These are phyloP conservation scores for Ascobolus immersus DNA, from an alignment of 495 filamentous ascomycete species.

Conservation along the genomic window DNA sequence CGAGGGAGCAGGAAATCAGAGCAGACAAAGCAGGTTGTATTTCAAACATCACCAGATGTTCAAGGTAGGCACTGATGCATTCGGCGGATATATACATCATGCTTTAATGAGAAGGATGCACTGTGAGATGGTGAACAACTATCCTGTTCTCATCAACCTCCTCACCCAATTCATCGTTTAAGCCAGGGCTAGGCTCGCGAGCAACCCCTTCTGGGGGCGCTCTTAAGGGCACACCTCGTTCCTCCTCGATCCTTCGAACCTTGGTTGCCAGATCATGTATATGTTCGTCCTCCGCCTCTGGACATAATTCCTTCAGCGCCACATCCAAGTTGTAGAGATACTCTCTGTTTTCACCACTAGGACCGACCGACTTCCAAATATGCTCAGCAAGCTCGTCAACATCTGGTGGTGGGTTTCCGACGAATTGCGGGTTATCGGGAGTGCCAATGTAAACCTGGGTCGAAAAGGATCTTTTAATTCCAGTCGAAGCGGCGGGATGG, in stretches of 20 bases:
- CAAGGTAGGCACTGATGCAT: no score
- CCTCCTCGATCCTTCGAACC: slow-evolving; percentile 4
- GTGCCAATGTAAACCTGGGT: slow-evolving; percentile 84
- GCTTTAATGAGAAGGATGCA: no score
- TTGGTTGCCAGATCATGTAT: slow-evolving; percentile 23
- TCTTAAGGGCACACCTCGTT: no score
- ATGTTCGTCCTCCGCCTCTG: slow-evolving; percentile 64
- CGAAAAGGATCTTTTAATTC: slow-evolving; percentile 15
- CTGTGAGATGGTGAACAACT: no score
- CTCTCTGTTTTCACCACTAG: slow-evolving; percentile 75
- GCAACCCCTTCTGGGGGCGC: no score
- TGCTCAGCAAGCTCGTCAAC: slow-evolving; percentile 43
- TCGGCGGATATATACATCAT: no score
- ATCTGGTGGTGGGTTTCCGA: slow-evolving; percentile 56
- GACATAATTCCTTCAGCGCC: slow-evolving; percentile 46
- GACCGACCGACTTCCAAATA: slow-evolving; percentile 49
- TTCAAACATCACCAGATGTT: no score
- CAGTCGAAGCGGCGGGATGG: slow-evolving; percentile 26
- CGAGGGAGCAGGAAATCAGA: no score
- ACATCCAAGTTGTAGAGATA: slow-evolving; percentile 67
- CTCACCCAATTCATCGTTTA: no score
- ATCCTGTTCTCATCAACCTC: no score
- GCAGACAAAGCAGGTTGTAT: no score
- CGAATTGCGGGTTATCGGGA: slow-evolving; percentile 79
- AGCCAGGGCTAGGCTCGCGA: no score